Evolutionary conservation across 768 basidiomycete genomes (phyloP).

Genomic region (Tubosaeta sp.): DNA sequence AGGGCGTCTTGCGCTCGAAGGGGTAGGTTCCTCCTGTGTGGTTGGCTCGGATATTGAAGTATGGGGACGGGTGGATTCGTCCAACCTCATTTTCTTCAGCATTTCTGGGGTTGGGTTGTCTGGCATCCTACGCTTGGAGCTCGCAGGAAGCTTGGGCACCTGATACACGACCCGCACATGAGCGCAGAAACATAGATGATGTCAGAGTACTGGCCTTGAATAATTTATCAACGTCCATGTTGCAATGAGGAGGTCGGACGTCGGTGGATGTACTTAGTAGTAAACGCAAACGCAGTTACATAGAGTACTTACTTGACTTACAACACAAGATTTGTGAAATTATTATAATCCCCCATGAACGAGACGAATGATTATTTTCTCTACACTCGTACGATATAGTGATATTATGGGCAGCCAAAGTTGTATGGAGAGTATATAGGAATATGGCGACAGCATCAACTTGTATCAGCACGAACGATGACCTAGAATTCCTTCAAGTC

Average conservation of each 20-base stretch:
- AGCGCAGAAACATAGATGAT: background rate
- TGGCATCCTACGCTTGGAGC: slow-evolving; percentile 70
- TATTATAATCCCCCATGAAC: too few species aligned
- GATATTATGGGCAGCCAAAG: too few species aligned
- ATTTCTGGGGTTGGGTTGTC: slow-evolving; percentile 77
- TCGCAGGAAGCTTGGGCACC: slow-evolving; percentile 64
- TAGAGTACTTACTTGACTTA: too few species aligned
- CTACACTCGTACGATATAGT: too few species aligned
- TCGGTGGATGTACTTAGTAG: background rate
- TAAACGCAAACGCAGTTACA: background rate
- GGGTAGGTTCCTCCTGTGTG: slow-evolving; percentile 6
- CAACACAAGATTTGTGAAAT: too few species aligned
- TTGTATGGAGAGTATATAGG: too few species aligned
- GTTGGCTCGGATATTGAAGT: slow-evolving; percentile 5
- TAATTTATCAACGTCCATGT: slow-evolving; percentile 48
- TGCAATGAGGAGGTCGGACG: background rate
- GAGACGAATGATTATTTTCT: too few species aligned
- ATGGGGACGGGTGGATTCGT: slow-evolving; percentile 24
- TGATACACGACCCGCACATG: slow-evolving; percentile 20
- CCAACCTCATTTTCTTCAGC: slow-evolving; percentile 73
- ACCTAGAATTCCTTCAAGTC: too few species aligned
- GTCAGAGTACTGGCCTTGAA: slow-evolving; percentile 37
- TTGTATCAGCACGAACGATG: too few species aligned
- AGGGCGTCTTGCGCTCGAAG: slow-evolving; percentile 35
- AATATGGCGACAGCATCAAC: too few species aligned